Percentiles rank a stretch among this genome's conserved stretches.
These are phyloP conservation scores for Paecilomyces fulvus DNA, from an alignment of 2,329 filamentous ascomycete genomes.

Conservation along the genomic window DNA sequence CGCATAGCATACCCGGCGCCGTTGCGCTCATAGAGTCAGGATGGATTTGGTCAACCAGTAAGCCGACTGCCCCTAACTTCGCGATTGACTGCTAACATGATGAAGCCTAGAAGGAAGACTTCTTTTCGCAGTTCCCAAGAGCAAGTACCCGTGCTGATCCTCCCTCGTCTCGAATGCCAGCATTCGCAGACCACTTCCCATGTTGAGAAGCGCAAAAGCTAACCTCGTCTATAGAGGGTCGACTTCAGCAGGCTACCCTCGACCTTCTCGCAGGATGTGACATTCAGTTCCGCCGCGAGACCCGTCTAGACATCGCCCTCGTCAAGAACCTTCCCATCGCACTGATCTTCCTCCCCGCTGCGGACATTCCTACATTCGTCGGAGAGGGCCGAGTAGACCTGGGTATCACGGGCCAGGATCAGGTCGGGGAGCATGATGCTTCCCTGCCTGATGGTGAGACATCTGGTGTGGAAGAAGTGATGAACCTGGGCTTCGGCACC, in stretches of 20 bases:
- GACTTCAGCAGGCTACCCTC: constrained; percentile 77
- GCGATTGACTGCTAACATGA: constrained; percentile 22
- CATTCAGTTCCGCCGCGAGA: constrained; percentile 93
- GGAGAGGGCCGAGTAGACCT: constrained; percentile 89
- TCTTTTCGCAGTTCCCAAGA: constrained; percentile 97
- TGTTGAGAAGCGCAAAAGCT: neutral
- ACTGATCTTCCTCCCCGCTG: constrained; percentile 91
- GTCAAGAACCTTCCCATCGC: constrained; percentile 96
- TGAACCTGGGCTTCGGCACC: constrained; percentile 82
- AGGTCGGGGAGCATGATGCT: constrained; percentile 83
- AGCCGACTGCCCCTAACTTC: constrained; percentile 19
- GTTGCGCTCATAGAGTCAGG: constrained; percentile 7
- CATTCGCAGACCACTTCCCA: neutral
- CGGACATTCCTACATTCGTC: constrained; percentile 95
- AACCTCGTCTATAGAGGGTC: constrained; percentile 59
- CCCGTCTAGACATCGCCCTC: constrained; percentile 90
- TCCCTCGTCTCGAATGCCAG: constrained; percentile 5
- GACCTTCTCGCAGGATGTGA: constrained; percentile 90
- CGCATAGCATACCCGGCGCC: constrained; percentile 12
- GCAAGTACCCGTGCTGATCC: constrained; percentile 46
- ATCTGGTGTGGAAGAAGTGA: constrained; percentile 68
- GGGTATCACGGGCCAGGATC: constrained; percentile 89
- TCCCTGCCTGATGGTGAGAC: constrained; percentile 25
- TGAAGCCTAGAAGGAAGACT: constrained; percentile 80
- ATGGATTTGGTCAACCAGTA: constrained; percentile 59